Evolutionary conservation across 2,329 filamentous ascomycete species (phyloP), one percentile per base, ranked within the genome.

Genomic region (Cryoendolithus antarcticus): DNA sequence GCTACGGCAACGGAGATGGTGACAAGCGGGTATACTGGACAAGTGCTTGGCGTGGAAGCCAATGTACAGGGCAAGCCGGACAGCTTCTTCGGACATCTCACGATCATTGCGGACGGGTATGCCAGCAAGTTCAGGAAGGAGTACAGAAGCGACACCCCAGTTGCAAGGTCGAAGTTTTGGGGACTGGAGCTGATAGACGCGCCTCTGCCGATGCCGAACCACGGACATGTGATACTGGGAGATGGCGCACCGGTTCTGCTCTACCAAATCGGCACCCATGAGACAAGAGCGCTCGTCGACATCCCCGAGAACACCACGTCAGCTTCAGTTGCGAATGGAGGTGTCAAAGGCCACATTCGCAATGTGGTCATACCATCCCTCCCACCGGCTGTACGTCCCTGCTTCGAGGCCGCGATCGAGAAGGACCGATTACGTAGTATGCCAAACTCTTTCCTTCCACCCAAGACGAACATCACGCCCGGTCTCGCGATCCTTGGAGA

Each of bases 251-350:
- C 91, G 1, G 77, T 94, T 28, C 77, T 98, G 15, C 74, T 98
- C 42, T 98, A 98, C 68, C 91, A 96, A 65, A 98, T 98, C 58
- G 89, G 91, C 56, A 82, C 85, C 4, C 88, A 82, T 64, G 91
- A 96, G 65, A 98, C 91, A 1, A 78, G 91, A 48, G 83, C 82
- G 9, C 74, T 98, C 13, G 76, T 96, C 53, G 88, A 96, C 59
- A 77, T 96, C 9, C 89, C 89, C 4, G 75, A 81, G 24, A 76
- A 80, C 54, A 70, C 84, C 2, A 77, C 85, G 6, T 77, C 78
- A 11, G 88, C 89, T 0, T 74, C 79, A 0, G 67, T 79, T 2
- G 72, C 78, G 29, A 76, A 74, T 36, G 91, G 91, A 38, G 89
- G 89, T 40, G 82, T 95, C 7, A 84, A 88, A 51, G 77, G 74